Base-by-base conservation (phyloP, 169 alveolate species). In the Cardiosporidium cionae region DNA sequence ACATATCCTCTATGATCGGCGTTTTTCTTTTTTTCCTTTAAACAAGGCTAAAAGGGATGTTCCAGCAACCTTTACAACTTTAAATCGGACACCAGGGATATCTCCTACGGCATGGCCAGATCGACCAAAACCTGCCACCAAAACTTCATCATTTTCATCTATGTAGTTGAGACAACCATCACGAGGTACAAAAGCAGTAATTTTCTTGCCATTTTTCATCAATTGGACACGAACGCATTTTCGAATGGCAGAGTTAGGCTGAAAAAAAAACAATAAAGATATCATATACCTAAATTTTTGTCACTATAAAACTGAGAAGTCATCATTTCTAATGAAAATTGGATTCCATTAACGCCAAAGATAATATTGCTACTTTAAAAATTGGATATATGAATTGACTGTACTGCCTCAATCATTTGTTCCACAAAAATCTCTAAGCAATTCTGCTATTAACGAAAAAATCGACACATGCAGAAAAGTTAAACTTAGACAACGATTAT, bases 41-140 rank as follows among this genome's bases (percentile, higher is more conserved):
- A 91, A 97, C 52, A 97, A 93, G 34, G 99, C 99, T 68, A 92
- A 81, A 44, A 97, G 89, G 31, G 98, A 92, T 36, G 89, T 95
- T 52, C 98, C 97, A 25, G 98, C 94, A 32, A 96, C 99, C 90
- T 96, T 95, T 71, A 95, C 99, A 62, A 96, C 97, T 94, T 97
- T 96, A 94, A 97, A 98, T 84, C 99, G 97, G 82, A 98, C 99
- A 73, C 99, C 99, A 65, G 99, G 99, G 83, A 98, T 87, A 91
- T 98, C 99, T 73, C 99, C 99, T 80, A 97, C 99, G 72, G 99
- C 98, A 90, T 98, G 99, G 66, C 99, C 99, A 74, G 94, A 86
- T 81, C 99, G 96, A 74, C 99, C 99, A 92, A 98, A 96, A 28
- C 99, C 99, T 76, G 99, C 96, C 37, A 98, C 98, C 66, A 97